Evolutionary conservation across 2,329 filamentous ascomycete genomes (phyloP).

Genomic region (Aspergillus brasiliensis): DNA sequence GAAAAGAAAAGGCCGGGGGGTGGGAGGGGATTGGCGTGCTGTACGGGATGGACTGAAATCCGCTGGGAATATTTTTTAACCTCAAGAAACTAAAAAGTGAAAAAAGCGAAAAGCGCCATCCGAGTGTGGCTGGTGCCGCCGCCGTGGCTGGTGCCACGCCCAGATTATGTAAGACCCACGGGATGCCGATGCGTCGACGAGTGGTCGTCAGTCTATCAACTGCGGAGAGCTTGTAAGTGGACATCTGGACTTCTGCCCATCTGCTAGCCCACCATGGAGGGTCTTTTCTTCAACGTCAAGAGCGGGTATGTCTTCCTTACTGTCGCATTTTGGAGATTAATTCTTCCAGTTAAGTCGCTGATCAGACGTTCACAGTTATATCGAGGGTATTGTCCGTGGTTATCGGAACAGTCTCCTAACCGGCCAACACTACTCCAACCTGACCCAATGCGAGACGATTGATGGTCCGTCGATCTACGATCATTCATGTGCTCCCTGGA

Average conservation of each 20-base stretch:
- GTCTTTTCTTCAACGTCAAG: slow-evolving; percentile 91
- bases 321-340: neutral
- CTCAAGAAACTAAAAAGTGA: slow-evolving; percentile 35
- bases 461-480: slow-evolving; percentile 67
- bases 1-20: slow-evolving; percentile 26
- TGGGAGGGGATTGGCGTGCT: slow-evolving; percentile 26
- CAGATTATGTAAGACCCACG: slow-evolving; percentile 5
- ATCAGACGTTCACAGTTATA: slow-evolving; percentile 64
- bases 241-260: slow-evolving; percentile 18
- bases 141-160: slow-evolving; percentile 17
- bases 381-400: slow-evolving; percentile 95
- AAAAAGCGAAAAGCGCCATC: slow-evolving; percentile 32
- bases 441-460: slow-evolving; percentile 96
- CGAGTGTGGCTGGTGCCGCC: slow-evolving; percentile 31
- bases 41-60: slow-evolving; percentile 20
- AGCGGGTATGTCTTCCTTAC: slow-evolving; percentile 66
- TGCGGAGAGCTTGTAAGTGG: slow-evolving; percentile 12
- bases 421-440: slow-evolving; percentile 85
- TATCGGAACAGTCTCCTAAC: slow-evolving; percentile 95
- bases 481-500: slow-evolving; percentile 5
- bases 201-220: slow-evolving; percentile 4
- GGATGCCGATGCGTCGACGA: slow-evolving; percentile 14
- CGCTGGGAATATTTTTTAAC: slow-evolving; percentile 40
- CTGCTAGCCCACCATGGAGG: slow-evolving; percentile 67
- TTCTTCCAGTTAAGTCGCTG: slow-evolving; percentile 6